A percentile compares a stretch with the other conserved stretches of the same genome.
Conservation (phyloP, 169 alveolate species). For the Amoebophrya sp. region DNA sequence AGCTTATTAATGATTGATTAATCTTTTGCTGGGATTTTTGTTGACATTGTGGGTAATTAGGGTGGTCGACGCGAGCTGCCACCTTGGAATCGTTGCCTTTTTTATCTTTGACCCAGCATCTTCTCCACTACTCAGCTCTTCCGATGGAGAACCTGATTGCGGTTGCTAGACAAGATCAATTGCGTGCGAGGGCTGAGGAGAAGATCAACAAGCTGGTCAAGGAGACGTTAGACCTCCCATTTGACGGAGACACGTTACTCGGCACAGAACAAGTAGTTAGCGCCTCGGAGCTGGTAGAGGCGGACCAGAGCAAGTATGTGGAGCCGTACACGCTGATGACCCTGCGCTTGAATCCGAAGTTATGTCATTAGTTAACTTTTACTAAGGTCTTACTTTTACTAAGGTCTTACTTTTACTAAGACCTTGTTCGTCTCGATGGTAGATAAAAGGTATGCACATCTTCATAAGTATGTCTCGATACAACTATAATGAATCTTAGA, state of each 20-base stretch:
- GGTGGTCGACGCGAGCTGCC: too few species aligned
- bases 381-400: too few species aligned
- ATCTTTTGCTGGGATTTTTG: too few species aligned
- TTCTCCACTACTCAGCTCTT: background rate
- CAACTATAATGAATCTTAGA: too few species aligned
- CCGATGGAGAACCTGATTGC: slow-evolving; percentile 8
- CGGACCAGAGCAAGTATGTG: background rate
- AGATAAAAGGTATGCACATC: too few species aligned
- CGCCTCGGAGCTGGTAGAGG: background rate
- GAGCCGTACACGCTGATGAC: slow-evolving; percentile 20
- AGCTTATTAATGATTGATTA: too few species aligned
- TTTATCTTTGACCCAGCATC: background rate
- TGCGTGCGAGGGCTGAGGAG: background rate
- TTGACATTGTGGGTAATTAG: too few species aligned
- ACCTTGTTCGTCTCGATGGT: too few species aligned
- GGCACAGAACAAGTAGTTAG: background rate
- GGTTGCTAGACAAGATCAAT: background rate
- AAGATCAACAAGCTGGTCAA: background rate
- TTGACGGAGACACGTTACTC: background rate
- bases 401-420: too few species aligned
- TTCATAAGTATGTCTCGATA: too few species aligned
- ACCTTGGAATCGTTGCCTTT: too few species aligned
- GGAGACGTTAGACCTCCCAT: background rate
- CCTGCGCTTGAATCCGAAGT: background rate
- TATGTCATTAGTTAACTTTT: too few species aligned